phyloP scores from a whole-genome alignment of 345 rosid genomes.

The Streptanthus diversifolius region DNA sequence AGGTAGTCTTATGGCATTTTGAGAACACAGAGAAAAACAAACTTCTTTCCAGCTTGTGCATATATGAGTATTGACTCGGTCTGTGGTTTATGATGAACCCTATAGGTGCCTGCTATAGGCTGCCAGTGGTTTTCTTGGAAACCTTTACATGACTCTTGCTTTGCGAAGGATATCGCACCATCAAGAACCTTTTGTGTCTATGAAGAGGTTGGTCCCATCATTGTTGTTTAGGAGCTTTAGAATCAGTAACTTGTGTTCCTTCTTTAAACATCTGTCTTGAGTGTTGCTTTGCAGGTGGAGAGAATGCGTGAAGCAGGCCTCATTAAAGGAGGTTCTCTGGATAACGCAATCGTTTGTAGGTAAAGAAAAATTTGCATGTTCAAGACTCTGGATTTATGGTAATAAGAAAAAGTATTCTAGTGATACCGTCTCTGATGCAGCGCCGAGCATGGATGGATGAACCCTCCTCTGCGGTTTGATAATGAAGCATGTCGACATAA shows the following conservation, averaged over 20 bases:
- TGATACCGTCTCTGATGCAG: conserved; percentile 32
- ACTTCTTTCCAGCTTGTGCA: background rate
- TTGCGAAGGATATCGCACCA: conserved; percentile 53
- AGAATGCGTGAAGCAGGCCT: conserved; percentile 64
- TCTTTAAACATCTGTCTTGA: background rate
- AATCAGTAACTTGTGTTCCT: background rate
- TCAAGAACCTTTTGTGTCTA: conserved; percentile 78
- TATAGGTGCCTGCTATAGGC: conserved; percentile 64
- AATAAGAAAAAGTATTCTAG: background rate
- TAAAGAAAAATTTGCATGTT: conserved; percentile 30
- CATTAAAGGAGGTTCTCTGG: conserved; percentile 79
- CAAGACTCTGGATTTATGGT: background rate
- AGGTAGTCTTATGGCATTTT: conserved; percentile 39
- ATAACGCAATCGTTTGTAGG: conserved; percentile 89
- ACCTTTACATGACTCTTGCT: conserved; percentile 42
- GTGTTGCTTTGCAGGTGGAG: conserved; percentile 56
- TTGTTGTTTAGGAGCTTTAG: background rate
- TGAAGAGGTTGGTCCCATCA: conserved; percentile 58
- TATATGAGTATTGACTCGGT: background rate
- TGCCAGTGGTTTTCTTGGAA: conserved; percentile 78
- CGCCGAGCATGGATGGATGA: conserved; percentile 78
- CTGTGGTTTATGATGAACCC: background rate
- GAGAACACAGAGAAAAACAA: background rate
- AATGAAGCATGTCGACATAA: conserved; percentile 90
- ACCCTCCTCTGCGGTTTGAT: conserved; percentile 63